These are phyloP conservation scores for Barnettozyma salicaria DNA, from an alignment of 805 yeast species.

Conservation along the genomic window DNA sequence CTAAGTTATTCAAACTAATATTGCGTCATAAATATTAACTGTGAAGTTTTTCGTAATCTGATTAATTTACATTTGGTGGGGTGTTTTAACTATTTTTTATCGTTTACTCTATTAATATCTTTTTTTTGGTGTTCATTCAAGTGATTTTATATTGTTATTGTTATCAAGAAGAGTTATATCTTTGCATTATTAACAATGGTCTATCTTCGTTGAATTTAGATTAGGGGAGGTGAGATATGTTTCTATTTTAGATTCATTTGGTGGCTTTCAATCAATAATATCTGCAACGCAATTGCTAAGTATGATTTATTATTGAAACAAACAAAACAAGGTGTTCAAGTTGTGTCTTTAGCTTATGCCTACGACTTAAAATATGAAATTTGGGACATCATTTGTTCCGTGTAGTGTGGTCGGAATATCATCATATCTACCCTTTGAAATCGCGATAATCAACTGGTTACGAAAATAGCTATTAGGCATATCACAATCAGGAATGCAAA, in stretches of 20 bases:
- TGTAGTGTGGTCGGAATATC: neutral
- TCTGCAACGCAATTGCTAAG: constrained; percentile 8
- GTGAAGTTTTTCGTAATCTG: constrained; percentile 1
- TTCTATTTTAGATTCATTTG: constrained; percentile 2
- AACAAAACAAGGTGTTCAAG: too few species aligned
- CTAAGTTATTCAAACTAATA: too few species aligned
- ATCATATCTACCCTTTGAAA: too few species aligned
- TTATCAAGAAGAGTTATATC: constrained; percentile 5
- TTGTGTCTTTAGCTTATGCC: constrained; percentile 11
- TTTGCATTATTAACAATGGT: constrained; percentile 11
- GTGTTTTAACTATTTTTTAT: constrained; percentile 9
- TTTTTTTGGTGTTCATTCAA: constrained; percentile 13
- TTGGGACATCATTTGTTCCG: neutral
- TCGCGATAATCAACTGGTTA: too few species aligned
- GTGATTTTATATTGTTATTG: constrained; percentile 10
- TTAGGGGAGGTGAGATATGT: constrained; percentile 6
- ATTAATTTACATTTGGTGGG: neutral
- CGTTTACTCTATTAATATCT: constrained; percentile 7
- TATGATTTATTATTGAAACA: too few species aligned
- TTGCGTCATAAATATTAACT: constrained; percentile 5
- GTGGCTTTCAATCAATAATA: constrained; percentile 3
- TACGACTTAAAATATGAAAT: constrained; percentile 13
- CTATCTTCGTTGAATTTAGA: constrained; percentile 11
- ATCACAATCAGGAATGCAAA: too few species aligned
- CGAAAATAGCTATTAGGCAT: too few species aligned